phyloP scores from a whole-genome alignment of 2,329 filamentous ascomycete genomes.

The Tolypocladium cylindrosporum region DNA sequence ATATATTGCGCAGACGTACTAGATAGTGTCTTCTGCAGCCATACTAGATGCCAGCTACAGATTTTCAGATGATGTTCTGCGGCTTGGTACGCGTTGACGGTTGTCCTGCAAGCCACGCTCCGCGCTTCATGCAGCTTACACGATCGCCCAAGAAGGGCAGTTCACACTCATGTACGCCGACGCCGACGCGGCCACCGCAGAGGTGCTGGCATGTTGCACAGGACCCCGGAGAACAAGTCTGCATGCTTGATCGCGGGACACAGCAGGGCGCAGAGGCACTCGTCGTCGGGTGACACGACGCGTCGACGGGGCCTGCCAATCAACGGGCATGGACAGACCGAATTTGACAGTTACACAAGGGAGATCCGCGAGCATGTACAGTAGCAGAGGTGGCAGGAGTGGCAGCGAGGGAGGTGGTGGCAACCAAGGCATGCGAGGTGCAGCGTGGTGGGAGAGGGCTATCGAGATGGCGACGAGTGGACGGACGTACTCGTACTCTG shows the following conservation, averaged over 20 bases:
- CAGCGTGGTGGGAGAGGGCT: not conserved
- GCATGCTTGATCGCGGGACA: slow-evolving; percentile 1
- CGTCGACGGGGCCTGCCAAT: slow-evolving; percentile 10
- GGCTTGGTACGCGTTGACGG: not conserved
- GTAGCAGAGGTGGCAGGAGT: not conserved
- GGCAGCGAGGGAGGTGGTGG: not conserved
- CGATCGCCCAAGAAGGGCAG: not conserved
- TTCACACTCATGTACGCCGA: not conserved
- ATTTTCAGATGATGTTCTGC: not conserved
- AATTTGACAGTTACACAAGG: slow-evolving; percentile 7
- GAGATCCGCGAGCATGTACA: not conserved
- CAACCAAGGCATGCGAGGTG: not conserved
- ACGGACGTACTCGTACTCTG: not conserved
- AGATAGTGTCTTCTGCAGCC: not conserved
- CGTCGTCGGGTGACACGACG: not conserved
- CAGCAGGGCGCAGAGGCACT: not conserved
- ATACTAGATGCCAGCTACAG: not conserved
- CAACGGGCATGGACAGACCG: slow-evolving; percentile 14
- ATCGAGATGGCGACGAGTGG: not conserved
- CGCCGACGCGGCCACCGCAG: not conserved
- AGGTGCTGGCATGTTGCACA: not conserved
- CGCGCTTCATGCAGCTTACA: not conserved
- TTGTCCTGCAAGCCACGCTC: not conserved
- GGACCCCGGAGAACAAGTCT: not conserved
- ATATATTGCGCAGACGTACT: not conserved